Base-by-base conservation (phyloP, 2,329 filamentous ascomycete species). In the Aspergillus fumigatiaffinis region DNA sequence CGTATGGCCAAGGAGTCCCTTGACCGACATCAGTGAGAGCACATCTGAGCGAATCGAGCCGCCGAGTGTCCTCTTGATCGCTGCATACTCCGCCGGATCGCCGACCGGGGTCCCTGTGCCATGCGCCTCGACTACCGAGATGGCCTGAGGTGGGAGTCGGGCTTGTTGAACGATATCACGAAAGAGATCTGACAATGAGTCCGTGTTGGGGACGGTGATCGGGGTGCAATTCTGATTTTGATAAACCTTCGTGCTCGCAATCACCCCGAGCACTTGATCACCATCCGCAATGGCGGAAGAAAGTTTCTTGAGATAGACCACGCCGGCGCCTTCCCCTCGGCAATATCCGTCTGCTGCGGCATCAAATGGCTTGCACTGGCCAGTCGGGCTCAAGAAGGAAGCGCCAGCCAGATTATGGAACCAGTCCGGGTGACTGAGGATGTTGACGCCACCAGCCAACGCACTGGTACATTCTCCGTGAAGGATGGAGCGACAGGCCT, bases 301-400 rank as follows among this genome's bases (percentile, higher is more conserved):
- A 7, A 82, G 60, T 10, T 66, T 63, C 66, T 83, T 83, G 14
- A 84, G 57, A 3, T 81, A 70, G 2, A 83, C 70, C 23, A 72
- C 66, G 0, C 69, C 80, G 29, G 72, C 68, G 3, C 73, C 80
- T 55, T 83, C 81, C 0, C 71, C 78, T 6, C 81, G 76, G 54
- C 79, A 81, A 60, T 82, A 83, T 1, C 81, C 80, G 63, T 82
- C 78, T 0, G 79, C 81, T 7, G 66, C 58, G 7, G 72, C 69
- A 51, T 80, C 78, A 54, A 80, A 82, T 1, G 78, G 70, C 51
- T 79, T 79, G 56, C 80, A 84, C 12, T 73, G 68, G 0, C 81
- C 80, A 2, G 74, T 78, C 0, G 70, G 69, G 26, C 74, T 79
- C 0, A 82, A 62, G 56, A 82, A 80, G 1, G 66, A 66, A 1